Base-by-base conservation (phyloP, 495 filamentous ascomycete species). In the Hypoxylon cercidicola region DNA sequence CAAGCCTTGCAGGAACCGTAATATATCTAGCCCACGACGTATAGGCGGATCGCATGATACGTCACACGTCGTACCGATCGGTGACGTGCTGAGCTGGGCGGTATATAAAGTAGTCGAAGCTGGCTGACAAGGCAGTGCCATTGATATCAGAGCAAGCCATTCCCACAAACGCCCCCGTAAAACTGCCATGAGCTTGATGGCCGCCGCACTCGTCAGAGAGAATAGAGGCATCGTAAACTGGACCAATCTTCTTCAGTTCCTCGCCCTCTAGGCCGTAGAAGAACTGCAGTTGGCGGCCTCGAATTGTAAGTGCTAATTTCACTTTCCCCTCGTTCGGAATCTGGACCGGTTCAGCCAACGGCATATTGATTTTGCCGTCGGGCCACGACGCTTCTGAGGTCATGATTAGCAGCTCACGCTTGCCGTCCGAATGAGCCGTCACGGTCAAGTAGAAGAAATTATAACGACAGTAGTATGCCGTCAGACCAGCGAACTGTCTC, bases 391-490 rank as follows among this genome's bases (percentile, higher is more conserved):
- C 79, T 68, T 86, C 82, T 4, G 80, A 83, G 9, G 73, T 72
- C 67, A 83, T 60, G 55, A 86, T 80, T 6, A 84, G 72, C 23
- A 86, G 69, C 62, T 86, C 83, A 0, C 83, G 73, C 59, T 82
- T 76, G 13, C 83, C 82, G 58, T 84, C 81, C 3, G 77, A 73
- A 59, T 85, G 77, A 1, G 82, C 82, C n/a, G 81, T 80, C 10
- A 86, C 81, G 0, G 81, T 79, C 6, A 86, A 72, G 55, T 86
- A 86, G 73, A 85, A 85, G 70, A 86, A 85, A 68, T 86, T 86
- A 73, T 74, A 85, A 4, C 83, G 81, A 63, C 81, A 83, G 71
- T 86, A 86, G 64, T 85, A 86, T 20, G 79, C 81, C n/a, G 81
- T 82, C 18, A 86, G 71, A 0, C 83, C 83, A 2, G 82, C 83